Conservation (phyloP, 345 rosid species). For the Crucihimalaya himalaica region DNA sequence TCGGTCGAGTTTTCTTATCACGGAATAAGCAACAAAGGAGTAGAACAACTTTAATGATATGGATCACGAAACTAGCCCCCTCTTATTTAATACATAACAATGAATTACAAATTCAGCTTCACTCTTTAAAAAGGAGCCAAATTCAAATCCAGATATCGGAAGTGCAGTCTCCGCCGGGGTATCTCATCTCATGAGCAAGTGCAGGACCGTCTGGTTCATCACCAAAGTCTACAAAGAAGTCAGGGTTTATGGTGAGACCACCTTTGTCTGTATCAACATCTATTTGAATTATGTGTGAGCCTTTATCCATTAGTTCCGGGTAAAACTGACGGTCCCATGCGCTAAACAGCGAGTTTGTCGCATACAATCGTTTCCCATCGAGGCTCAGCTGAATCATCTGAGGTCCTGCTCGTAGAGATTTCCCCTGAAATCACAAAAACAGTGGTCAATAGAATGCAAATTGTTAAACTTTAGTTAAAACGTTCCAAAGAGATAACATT, state of each 20-base stretch:
- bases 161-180: slow-evolving; percentile 91
- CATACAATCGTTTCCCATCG: slow-evolving; percentile 85
- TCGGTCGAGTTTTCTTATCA: background rate
- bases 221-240: slow-evolving; percentile 79
- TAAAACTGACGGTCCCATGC: slow-evolving; percentile 82
- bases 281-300: slow-evolving; percentile 83
- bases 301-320: slow-evolving; percentile 71
- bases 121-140: background rate
- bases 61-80: background rate
- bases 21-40: background rate
- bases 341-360: slow-evolving; percentile 82
- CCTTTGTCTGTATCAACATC: slow-evolving; percentile 76
- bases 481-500: background rate
- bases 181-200: slow-evolving; percentile 90
- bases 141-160: slow-evolving; percentile 74
- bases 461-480: background rate
- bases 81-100: background rate
- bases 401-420: slow-evolving; percentile 74
- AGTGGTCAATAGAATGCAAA: background rate
- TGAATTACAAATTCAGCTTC: background rate
- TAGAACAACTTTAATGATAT: background rate
- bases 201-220: slow-evolving; percentile 83
- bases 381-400: slow-evolving; percentile 87
- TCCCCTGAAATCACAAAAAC: slow-evolving; percentile 47
- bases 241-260: slow-evolving; percentile 65